Conservation (phyloP, 2,329 filamentous ascomycete species). For the Fusarium robinianum region DNA sequence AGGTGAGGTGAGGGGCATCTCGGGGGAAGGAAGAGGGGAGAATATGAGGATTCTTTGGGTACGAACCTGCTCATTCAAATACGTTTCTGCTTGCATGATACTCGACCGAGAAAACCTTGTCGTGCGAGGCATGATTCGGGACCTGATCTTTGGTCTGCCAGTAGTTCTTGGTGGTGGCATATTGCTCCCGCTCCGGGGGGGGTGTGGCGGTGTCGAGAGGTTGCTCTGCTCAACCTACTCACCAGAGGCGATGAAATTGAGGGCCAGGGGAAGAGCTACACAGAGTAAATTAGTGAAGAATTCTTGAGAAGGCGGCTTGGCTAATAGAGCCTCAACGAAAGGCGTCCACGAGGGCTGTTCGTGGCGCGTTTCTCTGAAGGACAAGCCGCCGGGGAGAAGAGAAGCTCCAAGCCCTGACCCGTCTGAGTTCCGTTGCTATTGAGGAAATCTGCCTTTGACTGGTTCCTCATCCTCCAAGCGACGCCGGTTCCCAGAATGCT, state of each 20-base stretch:
- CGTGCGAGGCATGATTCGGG: constrained; percentile 9
- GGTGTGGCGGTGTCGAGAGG: constrained; percentile 18
- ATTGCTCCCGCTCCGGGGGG: constrained; percentile 68
- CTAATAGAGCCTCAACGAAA: too few relatives aligned
- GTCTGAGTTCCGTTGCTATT: constrained; percentile 81
- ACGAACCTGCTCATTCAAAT: constrained; percentile 49
- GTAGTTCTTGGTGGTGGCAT: constrained; percentile 42
- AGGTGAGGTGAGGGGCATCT: constrained; percentile 32
- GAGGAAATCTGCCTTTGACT: constrained; percentile 73
- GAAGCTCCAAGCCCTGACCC: constrained; percentile 69
- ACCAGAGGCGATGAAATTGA: constrained; percentile 93
- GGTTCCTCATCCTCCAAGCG: constrained; percentile 62
- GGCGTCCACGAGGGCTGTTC: constrained; percentile 6
- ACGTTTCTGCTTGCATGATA: constrained; percentile 23
- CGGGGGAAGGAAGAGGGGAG: constrained; percentile 31
- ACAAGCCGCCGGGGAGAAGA: constrained; percentile 7
- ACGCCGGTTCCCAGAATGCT: constrained; percentile 67
- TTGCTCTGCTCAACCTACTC: constrained; percentile 63
- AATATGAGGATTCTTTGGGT: constrained; percentile 47
- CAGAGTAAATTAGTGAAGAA: constrained; percentile 37
- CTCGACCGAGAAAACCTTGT: constrained; percentile 25
- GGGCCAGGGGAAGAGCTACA: constrained; percentile 75
- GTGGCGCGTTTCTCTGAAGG: constrained; percentile 2
- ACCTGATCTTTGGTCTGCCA: constrained; percentile 13
- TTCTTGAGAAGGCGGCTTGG: too few relatives aligned